phyloP scores from a whole-genome alignment of 371 early-diverging fungal species.

The Rhizopus arrhizus region DNA sequence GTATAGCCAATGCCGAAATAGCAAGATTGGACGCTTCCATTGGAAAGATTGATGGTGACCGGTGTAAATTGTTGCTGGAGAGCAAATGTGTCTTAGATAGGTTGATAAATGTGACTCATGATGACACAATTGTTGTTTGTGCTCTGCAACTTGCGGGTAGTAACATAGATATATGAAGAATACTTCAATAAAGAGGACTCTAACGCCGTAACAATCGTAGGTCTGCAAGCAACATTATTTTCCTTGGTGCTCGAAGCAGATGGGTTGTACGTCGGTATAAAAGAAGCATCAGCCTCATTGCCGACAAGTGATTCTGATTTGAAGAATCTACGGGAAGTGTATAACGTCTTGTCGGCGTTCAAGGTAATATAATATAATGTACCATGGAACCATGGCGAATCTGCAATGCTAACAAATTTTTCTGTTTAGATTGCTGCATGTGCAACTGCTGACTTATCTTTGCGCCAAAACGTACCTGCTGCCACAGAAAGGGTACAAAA shows the following conservation, averaged over 20 bases:
- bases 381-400: too few relatives aligned
- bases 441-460: too few relatives aligned
- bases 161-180: neutral
- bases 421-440: too few relatives aligned
- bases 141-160: slow-evolving; percentile 4
- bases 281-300: neutral
- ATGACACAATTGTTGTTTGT: neutral
- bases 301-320: neutral
- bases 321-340: neutral
- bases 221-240: neutral
- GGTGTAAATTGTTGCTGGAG: slow-evolving; percentile 2
- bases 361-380: too few relatives aligned
- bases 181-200: neutral
- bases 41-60: neutral
- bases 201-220: neutral
- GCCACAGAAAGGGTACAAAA: too few relatives aligned
- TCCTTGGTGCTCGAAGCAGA: neutral
- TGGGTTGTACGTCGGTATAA: slow-evolving; percentile 3
- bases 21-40: neutral
- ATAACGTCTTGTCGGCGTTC: too few relatives aligned
- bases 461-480: too few relatives aligned
- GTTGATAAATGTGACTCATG: neutral
- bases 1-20: neutral
- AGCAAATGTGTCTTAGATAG: slow-evolving; percentile 4
- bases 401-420: too few relatives aligned